A percentile compares a stretch with the other conserved stretches of the same genome.
These are phyloP conservation scores for Jacaranda copaia DNA, from an alignment of 257 asterid genomes.

Conservation along the genomic window DNA sequence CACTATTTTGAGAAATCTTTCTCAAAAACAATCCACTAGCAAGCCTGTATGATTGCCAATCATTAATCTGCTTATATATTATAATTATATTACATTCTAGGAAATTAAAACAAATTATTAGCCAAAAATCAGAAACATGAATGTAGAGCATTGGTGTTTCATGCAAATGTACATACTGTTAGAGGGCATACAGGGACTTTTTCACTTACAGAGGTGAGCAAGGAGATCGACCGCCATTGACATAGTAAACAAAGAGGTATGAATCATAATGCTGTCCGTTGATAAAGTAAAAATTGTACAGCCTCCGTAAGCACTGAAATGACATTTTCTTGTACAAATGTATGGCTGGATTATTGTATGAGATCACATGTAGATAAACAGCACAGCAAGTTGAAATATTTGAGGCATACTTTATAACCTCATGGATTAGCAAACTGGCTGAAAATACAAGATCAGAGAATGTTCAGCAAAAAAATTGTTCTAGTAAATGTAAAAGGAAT, in stretches of 20 bases:
- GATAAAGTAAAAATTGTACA: conserved; percentile 78
- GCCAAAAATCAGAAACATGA: background rate
- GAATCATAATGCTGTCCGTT: conserved; percentile 88
- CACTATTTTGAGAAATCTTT: too few relatives aligned
- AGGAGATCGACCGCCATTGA: conserved; percentile 93
- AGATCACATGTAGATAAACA: conserved; percentile 95
- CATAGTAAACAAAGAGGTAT: conserved; percentile 90
- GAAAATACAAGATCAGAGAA: conserved; percentile 49
- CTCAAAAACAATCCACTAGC: too few relatives aligned
- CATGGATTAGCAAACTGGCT: conserved; percentile 83
- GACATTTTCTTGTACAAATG: conserved; percentile 89
- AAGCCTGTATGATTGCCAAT: too few relatives aligned
- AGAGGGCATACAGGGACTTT: conserved; percentile 5
- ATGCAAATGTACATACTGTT: background rate
- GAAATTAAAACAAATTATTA: conserved; percentile 19
- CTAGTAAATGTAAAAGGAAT: conserved; percentile 20
- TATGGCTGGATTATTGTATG: conserved; percentile 91
- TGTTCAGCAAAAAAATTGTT: conserved; percentile 34
- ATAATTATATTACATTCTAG: background rate
- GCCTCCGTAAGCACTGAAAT: conserved; percentile 79
- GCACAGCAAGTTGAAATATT: conserved; percentile 76
- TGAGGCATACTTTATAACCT: conserved; percentile 82
- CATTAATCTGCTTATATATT: too few relatives aligned
- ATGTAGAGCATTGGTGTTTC: background rate
- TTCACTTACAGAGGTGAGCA: conserved; percentile 93